A percentile compares a stretch with the other conserved stretches of the same genome.
phyloP scores from a whole-genome alignment of 106 monocot species.

The Platanthera zijinensis region DNA sequence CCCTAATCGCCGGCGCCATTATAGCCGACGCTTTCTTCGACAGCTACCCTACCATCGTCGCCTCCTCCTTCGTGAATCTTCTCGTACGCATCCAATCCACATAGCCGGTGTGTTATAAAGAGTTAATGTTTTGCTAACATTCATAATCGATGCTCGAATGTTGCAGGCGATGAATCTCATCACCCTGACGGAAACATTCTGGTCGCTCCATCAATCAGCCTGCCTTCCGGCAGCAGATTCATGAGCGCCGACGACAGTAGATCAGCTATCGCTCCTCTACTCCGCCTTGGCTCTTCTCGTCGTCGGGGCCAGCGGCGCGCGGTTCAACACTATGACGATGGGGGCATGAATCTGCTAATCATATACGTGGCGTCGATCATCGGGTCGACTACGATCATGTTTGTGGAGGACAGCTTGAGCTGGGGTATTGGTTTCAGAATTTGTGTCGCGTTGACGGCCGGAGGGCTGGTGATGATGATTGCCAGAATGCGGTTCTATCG shows the following conservation, averaged over 20 bases:
- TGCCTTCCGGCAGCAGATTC: too few species aligned
- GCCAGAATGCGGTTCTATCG: slow-evolving; percentile 28
- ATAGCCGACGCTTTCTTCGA: slow-evolving; percentile 59
- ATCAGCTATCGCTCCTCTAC: slow-evolving; percentile 34
- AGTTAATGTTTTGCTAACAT: background rate
- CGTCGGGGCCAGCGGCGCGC: slow-evolving; percentile 34
- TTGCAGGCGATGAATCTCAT: slow-evolving; percentile 40
- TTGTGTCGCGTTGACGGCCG: slow-evolving; percentile 9
- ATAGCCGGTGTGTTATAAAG: too few species aligned
- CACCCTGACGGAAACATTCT: slow-evolving; percentile 23
- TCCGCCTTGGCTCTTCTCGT: slow-evolving; percentile 21
- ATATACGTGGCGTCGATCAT: slow-evolving; percentile 20
- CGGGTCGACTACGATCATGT: slow-evolving; percentile 48
- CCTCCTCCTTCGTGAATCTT: slow-evolving; percentile 23
- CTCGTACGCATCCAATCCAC: slow-evolving; percentile 9
- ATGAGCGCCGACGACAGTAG: slow-evolving; percentile 18
- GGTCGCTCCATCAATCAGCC: too few species aligned
- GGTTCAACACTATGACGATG: slow-evolving; percentile 41
- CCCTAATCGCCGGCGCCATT: slow-evolving; percentile 53
- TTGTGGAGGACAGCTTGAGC: slow-evolving; percentile 48
- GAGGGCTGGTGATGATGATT: slow-evolving; percentile 18
- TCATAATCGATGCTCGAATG: background rate
- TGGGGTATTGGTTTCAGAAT: slow-evolving; percentile 55
- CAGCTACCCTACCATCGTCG: slow-evolving; percentile 36
- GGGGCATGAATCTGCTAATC: slow-evolving; percentile 59